phyloP scores from a whole-genome alignment of 306 rosid species.

The Trichosanthes truncata region DNA sequence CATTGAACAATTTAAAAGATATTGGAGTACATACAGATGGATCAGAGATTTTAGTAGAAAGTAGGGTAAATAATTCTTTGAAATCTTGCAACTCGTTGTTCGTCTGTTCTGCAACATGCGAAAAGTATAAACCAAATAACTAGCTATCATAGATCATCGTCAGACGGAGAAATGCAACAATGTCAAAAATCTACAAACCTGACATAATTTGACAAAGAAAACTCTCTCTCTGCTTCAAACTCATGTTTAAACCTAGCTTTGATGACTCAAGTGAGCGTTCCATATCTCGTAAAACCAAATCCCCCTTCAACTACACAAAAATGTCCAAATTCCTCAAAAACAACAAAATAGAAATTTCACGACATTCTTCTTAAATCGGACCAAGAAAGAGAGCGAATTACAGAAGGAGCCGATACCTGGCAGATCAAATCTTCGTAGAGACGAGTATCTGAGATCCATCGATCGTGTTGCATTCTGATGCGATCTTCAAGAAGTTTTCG shows the following conservation, averaged over 20 bases:
- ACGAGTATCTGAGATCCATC: slow-evolving; percentile 45
- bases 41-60: slow-evolving; percentile 19
- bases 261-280: slow-evolving; percentile 30
- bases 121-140: not conserved
- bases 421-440: slow-evolving; percentile 29
- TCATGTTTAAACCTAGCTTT: slow-evolving; percentile 32
- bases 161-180: not conserved
- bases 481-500: slow-evolving; percentile 50
- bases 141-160: not conserved
- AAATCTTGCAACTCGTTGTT: slow-evolving; percentile 59
- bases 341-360: not conserved
- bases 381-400: not conserved
- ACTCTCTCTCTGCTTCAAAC: slow-evolving; percentile 46
- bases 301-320: slow-evolving; percentile 37
- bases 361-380: slow-evolving; percentile 29
- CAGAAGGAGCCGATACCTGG: slow-evolving; percentile 28
- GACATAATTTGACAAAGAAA: slow-evolving; percentile 24
- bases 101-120: slow-evolving; percentile 31
- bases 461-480: slow-evolving; percentile 38
- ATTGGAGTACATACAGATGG: slow-evolving; percentile 35
- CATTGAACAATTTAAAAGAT: slow-evolving; percentile 4
- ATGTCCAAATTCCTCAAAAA: slow-evolving; percentile 7
- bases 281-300: slow-evolving; percentile 34
- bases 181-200: slow-evolving; percentile 32
- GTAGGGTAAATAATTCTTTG: slow-evolving; percentile 32